Evolutionary conservation across 495 filamentous ascomycete species (phyloP).

Genomic region (Penicillium bialowiezense): DNA sequence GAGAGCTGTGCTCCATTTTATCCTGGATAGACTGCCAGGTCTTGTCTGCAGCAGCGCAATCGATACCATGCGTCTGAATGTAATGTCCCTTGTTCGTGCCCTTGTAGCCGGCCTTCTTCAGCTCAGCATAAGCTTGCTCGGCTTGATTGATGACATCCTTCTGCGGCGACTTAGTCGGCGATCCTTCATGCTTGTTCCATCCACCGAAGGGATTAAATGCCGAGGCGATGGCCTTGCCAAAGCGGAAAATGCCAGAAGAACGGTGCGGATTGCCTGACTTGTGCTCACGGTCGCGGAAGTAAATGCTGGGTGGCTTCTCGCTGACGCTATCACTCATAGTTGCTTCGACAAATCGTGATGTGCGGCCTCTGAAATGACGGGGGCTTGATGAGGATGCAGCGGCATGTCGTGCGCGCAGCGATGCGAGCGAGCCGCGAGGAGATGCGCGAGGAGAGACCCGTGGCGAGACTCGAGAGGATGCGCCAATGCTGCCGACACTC

Average conservation of each 20-base stretch:
- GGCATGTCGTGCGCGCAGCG: slow-evolving; percentile 18
- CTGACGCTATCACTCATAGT: slow-evolving; percentile 75
- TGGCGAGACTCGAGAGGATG: slow-evolving; percentile 24
- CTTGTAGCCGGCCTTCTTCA: slow-evolving; percentile 59
- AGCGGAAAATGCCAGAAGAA: slow-evolving; percentile 53
- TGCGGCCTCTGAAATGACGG: slow-evolving; percentile 32
- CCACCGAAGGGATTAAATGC: slow-evolving; percentile 53
- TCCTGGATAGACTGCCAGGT: slow-evolving; percentile 41
- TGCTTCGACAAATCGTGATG: slow-evolving; percentile 67
- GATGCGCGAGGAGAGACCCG: slow-evolving; percentile 27
- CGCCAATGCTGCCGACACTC: not conserved
- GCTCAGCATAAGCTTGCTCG: slow-evolving; percentile 56
- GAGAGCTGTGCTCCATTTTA: slow-evolving; percentile 30
- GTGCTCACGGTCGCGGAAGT: slow-evolving; percentile 42
- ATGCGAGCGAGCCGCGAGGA: slow-evolving; percentile 18
- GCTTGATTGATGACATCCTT: slow-evolving; percentile 47
- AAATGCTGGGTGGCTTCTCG: slow-evolving; percentile 62
- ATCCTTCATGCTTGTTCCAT: slow-evolving; percentile 36
- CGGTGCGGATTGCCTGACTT: slow-evolving; percentile 18
- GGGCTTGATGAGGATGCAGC: slow-evolving; percentile 18
- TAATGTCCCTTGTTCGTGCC: slow-evolving; percentile 43
- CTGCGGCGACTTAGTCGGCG: slow-evolving; percentile 22
- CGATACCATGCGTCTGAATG: slow-evolving; percentile 20
- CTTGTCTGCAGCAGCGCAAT: slow-evolving; percentile 28
- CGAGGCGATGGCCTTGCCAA: slow-evolving; percentile 55